Evolutionary conservation across 495 filamentous ascomycete genomes (phyloP).

Genomic region (Talaromyces wortmannii): DNA sequence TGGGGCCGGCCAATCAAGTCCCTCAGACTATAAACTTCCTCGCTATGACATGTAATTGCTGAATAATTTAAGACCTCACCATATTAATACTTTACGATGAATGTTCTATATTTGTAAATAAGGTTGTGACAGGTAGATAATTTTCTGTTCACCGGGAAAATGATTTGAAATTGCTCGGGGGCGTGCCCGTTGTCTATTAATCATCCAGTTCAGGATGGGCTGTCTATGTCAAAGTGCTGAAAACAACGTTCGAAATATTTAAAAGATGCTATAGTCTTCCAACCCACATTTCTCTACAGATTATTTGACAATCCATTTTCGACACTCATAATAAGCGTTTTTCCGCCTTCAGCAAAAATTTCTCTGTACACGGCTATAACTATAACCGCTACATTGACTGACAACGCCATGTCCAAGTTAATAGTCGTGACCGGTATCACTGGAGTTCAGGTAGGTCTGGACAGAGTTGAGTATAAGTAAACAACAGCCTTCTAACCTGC

Average conservation of each 20-base stretch:
- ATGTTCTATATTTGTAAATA: neutral
- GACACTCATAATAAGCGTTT: too few species aligned
- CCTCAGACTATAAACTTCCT: too few species aligned
- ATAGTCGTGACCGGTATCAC: neutral
- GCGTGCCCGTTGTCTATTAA: neutral
- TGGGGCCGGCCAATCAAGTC: too few species aligned
- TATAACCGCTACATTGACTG: neutral
- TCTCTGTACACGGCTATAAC: neutral
- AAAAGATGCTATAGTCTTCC: neutral
- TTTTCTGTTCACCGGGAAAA: neutral
- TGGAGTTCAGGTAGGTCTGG: neutral
- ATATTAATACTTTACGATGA: neutral
- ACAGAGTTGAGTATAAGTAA: neutral
- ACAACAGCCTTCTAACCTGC: constrained; percentile 4
- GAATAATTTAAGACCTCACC: neutral
- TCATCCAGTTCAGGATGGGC: too few species aligned
- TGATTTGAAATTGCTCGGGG: neutral
- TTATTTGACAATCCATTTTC: neutral
- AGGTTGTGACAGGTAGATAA: neutral
- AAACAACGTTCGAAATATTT: neutral
- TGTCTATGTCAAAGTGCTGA: too few species aligned
- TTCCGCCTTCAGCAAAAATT: too few species aligned
- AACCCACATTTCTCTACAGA: neutral
- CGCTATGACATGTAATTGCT: neutral
- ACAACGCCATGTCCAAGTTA: neutral